Percentiles rank a stretch among this genome's conserved stretches.
Conservation (phyloP, 2,329 filamentous ascomycete genomes). For the Scedosporium dehoogii region DNA sequence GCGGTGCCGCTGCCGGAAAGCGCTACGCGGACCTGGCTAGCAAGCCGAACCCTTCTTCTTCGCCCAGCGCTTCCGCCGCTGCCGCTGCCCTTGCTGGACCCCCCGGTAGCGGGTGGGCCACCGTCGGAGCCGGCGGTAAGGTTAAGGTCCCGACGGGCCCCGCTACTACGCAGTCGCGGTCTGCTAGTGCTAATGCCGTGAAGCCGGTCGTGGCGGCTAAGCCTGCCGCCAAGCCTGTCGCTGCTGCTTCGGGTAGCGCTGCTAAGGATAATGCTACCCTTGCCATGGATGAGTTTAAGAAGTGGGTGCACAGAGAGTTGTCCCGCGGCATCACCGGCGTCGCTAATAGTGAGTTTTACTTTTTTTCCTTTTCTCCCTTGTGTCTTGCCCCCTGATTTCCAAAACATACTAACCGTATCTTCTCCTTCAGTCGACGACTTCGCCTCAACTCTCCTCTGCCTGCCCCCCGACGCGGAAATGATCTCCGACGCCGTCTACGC, state of each 20-base stretch:
- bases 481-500: conserved; percentile 87
- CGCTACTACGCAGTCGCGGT: conserved; percentile 32
- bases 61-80: conserved; percentile 22
- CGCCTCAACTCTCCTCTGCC: conserved; percentile 61
- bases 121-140: conserved; percentile 89
- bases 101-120: conserved; percentile 68
- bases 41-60: conserved; percentile 45
- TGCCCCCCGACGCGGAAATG: conserved; percentile 68
- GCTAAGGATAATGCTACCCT: conserved; percentile 23
- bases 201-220: conserved; percentile 40
- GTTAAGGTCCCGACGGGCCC: conserved; percentile 63
- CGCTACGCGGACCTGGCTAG: conserved; percentile 90
- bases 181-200: conserved; percentile 30
- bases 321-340: conserved; percentile 55
- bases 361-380: not conserved
- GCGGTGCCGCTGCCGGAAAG: conserved; percentile 48
- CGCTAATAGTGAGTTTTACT: conserved; percentile 36
- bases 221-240: conserved; percentile 39
- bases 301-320: conserved; percentile 79
- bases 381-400: conserved; percentile 25
- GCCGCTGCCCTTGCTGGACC: conserved; percentile 33
- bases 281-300: conserved; percentile 86
- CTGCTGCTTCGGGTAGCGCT: conserved; percentile 28
- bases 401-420: conserved; percentile 4
- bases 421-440: conserved; percentile 61